Conservation (phyloP, 805 yeast genomes). For the Starmerella riodocensis region DNA sequence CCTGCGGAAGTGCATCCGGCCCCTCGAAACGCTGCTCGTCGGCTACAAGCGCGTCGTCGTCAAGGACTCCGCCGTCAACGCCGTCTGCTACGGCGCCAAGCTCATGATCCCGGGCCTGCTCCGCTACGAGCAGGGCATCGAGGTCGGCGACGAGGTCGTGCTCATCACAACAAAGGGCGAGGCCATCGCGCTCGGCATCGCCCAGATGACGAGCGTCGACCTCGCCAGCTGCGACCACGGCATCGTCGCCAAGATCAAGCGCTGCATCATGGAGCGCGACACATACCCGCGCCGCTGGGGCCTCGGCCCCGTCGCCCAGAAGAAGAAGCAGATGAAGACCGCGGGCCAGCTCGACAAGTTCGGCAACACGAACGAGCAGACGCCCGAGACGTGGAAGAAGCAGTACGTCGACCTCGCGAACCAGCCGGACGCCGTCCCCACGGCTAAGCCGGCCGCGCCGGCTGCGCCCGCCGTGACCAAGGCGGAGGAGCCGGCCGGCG, state of each 20-base stretch:
- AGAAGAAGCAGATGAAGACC: constrained; percentile 95
- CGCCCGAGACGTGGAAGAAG: constrained; percentile 86
- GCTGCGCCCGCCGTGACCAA: constrained; percentile 28
- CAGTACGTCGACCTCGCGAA: constrained; percentile 58
- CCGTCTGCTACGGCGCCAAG: constrained; percentile 98
- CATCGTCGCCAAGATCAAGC: constrained; percentile 94
- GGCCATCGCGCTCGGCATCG: constrained; percentile 96
- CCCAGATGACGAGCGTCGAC: constrained; percentile 97
- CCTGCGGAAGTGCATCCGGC: constrained; percentile 84
- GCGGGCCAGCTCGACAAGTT: constrained; percentile 94
- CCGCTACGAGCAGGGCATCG: constrained; percentile 96
- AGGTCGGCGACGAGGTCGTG: constrained; percentile 93
- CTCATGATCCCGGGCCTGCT: constrained; percentile 96
- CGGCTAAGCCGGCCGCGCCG: constrained; percentile 22
- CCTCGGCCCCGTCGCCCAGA: constrained; percentile 93
- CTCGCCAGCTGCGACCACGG: constrained; percentile 96
- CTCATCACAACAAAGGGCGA: constrained; percentile 98
- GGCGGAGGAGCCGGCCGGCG: constrained; percentile 26
- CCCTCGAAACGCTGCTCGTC: constrained; percentile 75
- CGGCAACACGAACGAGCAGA: constrained; percentile 85
- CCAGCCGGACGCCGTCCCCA: constrained; percentile 41
- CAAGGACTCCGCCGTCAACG: constrained; percentile 88
- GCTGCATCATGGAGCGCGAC: constrained; percentile 99
- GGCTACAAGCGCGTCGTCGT: constrained; percentile 97
- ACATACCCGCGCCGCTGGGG: constrained; percentile 99